Percentiles rank a stretch among this genome's conserved stretches.
These are phyloP conservation scores for Fusarium sp. DNA, from an alignment of 2,329 filamentous ascomycete genomes.

Conservation along the genomic window DNA sequence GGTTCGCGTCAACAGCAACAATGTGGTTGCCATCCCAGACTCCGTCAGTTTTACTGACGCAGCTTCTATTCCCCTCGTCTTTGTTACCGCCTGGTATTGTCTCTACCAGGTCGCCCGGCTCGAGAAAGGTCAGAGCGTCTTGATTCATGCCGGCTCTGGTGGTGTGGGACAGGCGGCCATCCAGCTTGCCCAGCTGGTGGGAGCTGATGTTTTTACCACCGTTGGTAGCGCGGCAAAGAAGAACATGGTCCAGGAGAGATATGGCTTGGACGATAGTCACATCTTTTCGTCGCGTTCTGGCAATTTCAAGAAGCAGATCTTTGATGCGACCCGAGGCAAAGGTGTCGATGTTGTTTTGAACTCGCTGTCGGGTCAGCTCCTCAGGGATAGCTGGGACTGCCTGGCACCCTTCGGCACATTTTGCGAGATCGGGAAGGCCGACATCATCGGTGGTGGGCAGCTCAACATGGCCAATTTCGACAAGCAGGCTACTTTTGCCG, in stretches of 20 bases:
- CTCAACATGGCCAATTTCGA: slow-evolving; percentile 13
- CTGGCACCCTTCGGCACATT: slow-evolving; percentile 11
- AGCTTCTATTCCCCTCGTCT: slow-evolving; percentile 15
- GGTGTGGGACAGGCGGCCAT: slow-evolving; percentile 11
- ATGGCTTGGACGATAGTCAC: background rate
- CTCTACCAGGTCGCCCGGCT: background rate
- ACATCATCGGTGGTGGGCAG: slow-evolving; percentile 1
- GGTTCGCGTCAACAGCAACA: slow-evolving; percentile 1
- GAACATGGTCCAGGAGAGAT: slow-evolving; percentile 3
- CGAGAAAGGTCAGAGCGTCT: slow-evolving; percentile 8
- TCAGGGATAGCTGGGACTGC: slow-evolving; percentile 11
- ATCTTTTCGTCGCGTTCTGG: slow-evolving; percentile 7
- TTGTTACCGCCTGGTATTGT: slow-evolving; percentile 15
- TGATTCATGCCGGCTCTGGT: slow-evolving; percentile 11
- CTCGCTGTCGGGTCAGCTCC: slow-evolving; percentile 1
- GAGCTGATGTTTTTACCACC: slow-evolving; percentile 2
- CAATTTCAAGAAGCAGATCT: slow-evolving; percentile 3
- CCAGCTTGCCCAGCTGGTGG: slow-evolving; percentile 4
- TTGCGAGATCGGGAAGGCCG: slow-evolving; percentile 12
- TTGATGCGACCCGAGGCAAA: background rate
- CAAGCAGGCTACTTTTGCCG: slow-evolving; percentile 8
- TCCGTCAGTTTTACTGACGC: slow-evolving; percentile 8
- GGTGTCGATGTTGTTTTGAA: slow-evolving; percentile 6
- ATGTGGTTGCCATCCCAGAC: slow-evolving; percentile 1
- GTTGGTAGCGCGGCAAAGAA: slow-evolving; percentile 4